Evolutionary conservation across 495 filamentous ascomycete genomes (phyloP), one percentile per base, ranked within the genome.

Genomic region (Aspergillus panamensis): DNA sequence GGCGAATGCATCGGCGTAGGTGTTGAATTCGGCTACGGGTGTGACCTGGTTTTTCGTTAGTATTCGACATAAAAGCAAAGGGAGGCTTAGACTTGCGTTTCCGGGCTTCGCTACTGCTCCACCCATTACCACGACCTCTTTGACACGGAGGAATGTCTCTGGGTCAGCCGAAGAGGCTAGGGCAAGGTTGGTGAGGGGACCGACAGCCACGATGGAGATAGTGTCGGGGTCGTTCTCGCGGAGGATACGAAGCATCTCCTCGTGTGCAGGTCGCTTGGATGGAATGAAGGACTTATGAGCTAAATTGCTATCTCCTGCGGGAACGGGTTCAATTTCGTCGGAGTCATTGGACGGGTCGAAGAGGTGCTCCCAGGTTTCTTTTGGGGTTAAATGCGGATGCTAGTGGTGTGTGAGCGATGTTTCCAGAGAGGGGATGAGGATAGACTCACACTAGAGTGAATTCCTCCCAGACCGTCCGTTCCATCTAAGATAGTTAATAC

Each of bases 91-190:
- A 69, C 74, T 65, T 68, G 85, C 83, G 73, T 99, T 99, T 51
- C 94, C 94, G 29, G 83, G 80, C 16, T 83, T 66, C 40, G 86
- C 77, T 44, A 97, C 81, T n/a, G 88, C 84, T 55, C 94, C 95
- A 33, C 93, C 94, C 94, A 99, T 99, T n/a, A 96, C 87, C 17
- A 96, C 85, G 3, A 99, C 84, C 67, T 96, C 88, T 68, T 95
- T 96, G 25, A 84, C 91, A 19, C 85, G 84, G 3, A 97, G 81
- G 75, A 99, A 96, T 5, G 90, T 86, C 65, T 89, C 86, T 2
- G 90, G 84, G 60, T 96, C 91, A 65, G 88, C 82, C 6, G 90
- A 84, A 30, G 94, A 91, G 12, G 94, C 94, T 40, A 92, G 70
- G 10, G 95, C 93, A 17, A 97, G 76, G 70, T 95, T 99, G 6